These are phyloP conservation scores for Gamarada debralockiae DNA, from an alignment of 495 filamentous ascomycete genomes.

Conservation along the genomic window DNA sequence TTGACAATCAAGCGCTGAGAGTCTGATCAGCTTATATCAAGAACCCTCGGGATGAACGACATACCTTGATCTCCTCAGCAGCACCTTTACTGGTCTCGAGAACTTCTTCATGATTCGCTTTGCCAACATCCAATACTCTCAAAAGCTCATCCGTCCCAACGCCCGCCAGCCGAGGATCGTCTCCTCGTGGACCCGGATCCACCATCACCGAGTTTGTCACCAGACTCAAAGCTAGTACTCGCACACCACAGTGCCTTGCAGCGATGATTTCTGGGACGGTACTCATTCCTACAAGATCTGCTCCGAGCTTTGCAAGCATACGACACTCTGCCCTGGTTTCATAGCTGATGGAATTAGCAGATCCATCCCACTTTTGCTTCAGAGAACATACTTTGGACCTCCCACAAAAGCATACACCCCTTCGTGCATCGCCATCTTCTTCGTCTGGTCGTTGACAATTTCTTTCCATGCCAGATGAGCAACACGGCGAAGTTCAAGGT, in stretches of 20 bases:
- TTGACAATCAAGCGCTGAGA: slow-evolving; percentile 14
- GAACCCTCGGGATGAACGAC: not conserved
- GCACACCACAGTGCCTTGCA: slow-evolving; percentile 65
- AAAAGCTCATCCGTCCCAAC: slow-evolving; percentile 46
- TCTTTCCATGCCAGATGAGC: slow-evolving; percentile 60
- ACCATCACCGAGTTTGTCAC: slow-evolving; percentile 74
- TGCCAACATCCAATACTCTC: slow-evolving; percentile 56
- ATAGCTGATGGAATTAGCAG: slow-evolving; percentile 42
- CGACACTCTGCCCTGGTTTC: slow-evolving; percentile 77
- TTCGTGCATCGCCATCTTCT: slow-evolving; percentile 55
- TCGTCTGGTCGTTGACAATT: slow-evolving; percentile 18
- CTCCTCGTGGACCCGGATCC: slow-evolving; percentile 58
- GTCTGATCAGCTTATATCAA: not conserved
- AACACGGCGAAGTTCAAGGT: slow-evolving; percentile 58
- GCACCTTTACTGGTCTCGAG: slow-evolving; percentile 59
- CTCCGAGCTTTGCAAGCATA: slow-evolving; percentile 62
- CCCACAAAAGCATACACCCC: slow-evolving; percentile 73
- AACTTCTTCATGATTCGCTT: slow-evolving; percentile 71
- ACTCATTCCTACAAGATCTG: slow-evolving; percentile 76
- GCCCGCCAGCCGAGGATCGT: slow-evolving; percentile 38
- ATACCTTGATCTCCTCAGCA: slow-evolving; percentile 62
- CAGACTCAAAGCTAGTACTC: slow-evolving; percentile 69
- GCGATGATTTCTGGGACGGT: slow-evolving; percentile 76
- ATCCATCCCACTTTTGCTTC: not conserved
- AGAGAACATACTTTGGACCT: slow-evolving; percentile 55